A percentile compares a stretch with the other conserved stretches of the same genome.
Conservation (phyloP, 202 grass and related monocot species). For the Setaria italica region DNA sequence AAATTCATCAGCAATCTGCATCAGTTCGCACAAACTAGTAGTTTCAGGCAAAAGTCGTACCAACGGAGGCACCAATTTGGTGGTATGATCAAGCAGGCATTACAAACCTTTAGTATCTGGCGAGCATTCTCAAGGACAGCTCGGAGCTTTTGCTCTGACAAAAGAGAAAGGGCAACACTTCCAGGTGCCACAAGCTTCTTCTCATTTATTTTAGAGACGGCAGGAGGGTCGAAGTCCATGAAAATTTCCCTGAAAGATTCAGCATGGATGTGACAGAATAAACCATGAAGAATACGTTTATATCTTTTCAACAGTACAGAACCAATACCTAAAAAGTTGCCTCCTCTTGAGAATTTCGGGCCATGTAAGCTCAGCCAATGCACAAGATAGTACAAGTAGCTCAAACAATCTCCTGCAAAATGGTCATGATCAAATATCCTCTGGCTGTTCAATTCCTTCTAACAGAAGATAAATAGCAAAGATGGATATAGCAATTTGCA, state of each 20-base stretch:
- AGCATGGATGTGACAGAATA: conserved; percentile 34
- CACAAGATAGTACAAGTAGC: conserved; percentile 78
- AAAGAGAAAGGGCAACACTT: conserved; percentile 65
- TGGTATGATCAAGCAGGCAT: conserved; percentile 22
- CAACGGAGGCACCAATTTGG: not conserved
- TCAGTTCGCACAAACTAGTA: conserved; percentile 37
- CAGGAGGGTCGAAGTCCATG: conserved; percentile 68
- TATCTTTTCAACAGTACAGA: conserved; percentile 10
- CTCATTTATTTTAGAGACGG: conserved; percentile 82
- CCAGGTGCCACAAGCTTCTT: conserved; percentile 70
- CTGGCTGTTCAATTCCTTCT: not conserved
- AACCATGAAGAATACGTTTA: conserved; percentile 3
- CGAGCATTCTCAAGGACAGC: conserved; percentile 80
- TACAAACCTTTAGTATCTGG: conserved; percentile 73
- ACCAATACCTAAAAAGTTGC: conserved; percentile 78
- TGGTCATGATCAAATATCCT: conserved; percentile 33
- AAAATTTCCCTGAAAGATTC: conserved; percentile 75
- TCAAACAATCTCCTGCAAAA: conserved; percentile 87
- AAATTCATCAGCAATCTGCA: conserved; percentile 87
- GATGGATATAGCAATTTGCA: conserved; percentile 9
- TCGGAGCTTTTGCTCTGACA: conserved; percentile 83
- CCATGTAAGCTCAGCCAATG: conserved; percentile 94
- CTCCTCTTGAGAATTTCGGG: conserved; percentile 84
- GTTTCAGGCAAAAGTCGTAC: conserved; percentile 20
- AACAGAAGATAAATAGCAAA: conserved; percentile 20